Percentiles rank a stretch among this genome's conserved stretches.
Conservation (phyloP, 345 rosid species). For the Carallia brachiata region DNA sequence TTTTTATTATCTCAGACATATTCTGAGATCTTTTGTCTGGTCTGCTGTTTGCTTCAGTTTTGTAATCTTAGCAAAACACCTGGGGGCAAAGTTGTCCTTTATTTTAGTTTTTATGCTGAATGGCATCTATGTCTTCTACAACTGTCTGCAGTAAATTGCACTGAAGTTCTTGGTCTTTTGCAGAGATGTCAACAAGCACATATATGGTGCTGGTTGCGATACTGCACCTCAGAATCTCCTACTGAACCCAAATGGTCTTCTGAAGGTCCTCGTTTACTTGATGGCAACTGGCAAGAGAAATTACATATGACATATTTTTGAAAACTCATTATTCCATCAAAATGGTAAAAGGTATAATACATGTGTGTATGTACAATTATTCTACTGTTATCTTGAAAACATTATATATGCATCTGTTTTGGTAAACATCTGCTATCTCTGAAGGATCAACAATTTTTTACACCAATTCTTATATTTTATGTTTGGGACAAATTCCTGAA, state of each 20-base stretch:
- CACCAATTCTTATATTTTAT: background rate
- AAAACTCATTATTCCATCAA: background rate
- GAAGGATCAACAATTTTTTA: background rate
- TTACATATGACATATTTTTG: too few species aligned
- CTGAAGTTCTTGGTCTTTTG: conserved; percentile 14
- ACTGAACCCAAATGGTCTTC: conserved; percentile 95
- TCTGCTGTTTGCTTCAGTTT: background rate
- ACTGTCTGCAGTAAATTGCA: background rate
- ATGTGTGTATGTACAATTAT: background rate
- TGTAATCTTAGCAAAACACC: background rate
- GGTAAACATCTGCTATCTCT: background rate
- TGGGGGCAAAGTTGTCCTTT: background rate
- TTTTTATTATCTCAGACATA: background rate
- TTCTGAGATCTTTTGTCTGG: background rate
- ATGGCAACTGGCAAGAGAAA: too few species aligned
- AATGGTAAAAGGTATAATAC: background rate
- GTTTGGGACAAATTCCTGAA: background rate
- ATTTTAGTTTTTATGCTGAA: too few species aligned
- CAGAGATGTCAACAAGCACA: conserved; percentile 59
- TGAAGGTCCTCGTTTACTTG: conserved; percentile 40
- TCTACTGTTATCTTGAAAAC: background rate
- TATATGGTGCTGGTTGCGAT: conserved; percentile 78
- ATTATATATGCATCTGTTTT: background rate
- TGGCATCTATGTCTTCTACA: background rate
- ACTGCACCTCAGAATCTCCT: conserved; percentile 68